Percentiles rank a stretch among this genome's conserved stretches.
Conservation (phyloP, 2,329 filamentous ascomycete species). For the Helicocarpus griseus region DNA sequence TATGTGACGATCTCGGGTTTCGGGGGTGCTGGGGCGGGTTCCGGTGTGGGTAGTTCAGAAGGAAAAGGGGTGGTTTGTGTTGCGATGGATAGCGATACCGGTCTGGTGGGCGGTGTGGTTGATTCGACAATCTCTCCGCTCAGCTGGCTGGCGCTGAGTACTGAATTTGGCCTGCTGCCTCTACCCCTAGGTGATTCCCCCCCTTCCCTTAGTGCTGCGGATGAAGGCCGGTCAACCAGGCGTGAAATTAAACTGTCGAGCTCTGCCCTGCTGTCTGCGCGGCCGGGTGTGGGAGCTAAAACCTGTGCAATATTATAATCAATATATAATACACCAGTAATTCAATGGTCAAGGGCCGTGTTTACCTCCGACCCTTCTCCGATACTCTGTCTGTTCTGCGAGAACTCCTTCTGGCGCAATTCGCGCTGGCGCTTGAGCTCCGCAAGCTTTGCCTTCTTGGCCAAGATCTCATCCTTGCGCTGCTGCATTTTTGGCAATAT, state of each 20-base stretch:
- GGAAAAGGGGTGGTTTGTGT: conserved; percentile 61
- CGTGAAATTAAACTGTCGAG: conserved; percentile 80
- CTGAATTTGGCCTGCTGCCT: conserved; percentile 74
- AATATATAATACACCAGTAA: not conserved
- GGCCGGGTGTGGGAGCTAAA: conserved; percentile 52
- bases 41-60: conserved; percentile 62
- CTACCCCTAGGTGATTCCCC: conserved; percentile 35
- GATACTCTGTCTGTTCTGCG: conserved; percentile 57
- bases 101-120: conserved; percentile 30
- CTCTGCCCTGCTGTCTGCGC: conserved; percentile 56
- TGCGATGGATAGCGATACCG: conserved; percentile 37
- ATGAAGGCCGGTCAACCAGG: conserved; percentile 66
- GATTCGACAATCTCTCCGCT: conserved; percentile 55
- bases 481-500: conserved; percentile 43
- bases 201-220: conserved; percentile 51
- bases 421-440: conserved; percentile 92
- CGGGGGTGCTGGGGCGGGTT: conserved; percentile 39
- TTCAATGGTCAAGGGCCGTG: conserved; percentile 9
- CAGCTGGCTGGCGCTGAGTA: conserved; percentile 69
- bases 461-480: conserved; percentile 89
- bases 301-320: conserved; percentile 7
- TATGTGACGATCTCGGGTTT: conserved; percentile 79
- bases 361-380: conserved; percentile 63
- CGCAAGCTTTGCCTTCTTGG: conserved; percentile 92
- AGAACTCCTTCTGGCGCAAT: conserved; percentile 66